Evolutionary conservation across 768 basidiomycete genomes (phyloP), one percentile per base, ranked within the genome.

Genomic region (Boletus subparvulus): DNA sequence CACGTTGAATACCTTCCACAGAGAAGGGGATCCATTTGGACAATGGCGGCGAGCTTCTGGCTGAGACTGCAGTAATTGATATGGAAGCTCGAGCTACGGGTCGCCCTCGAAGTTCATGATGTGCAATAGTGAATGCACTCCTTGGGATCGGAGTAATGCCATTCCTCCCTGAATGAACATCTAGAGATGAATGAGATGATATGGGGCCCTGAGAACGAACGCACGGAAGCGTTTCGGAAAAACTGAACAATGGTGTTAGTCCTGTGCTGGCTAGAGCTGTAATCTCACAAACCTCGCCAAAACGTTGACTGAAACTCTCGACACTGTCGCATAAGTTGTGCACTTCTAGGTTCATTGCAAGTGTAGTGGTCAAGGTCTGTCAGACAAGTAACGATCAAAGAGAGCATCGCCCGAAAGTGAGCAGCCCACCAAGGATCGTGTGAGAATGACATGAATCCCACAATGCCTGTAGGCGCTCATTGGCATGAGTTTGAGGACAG

Each of bases 401-500:
- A 37, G 13, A 48, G 42, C 9, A 45, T 26, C 3, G 14, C 8
- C 24, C n/a, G 14, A 42, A 42, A n/a, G 37, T 17, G 16, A 41
- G 17, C 4, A 49, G 6, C 56, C 35, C 8, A 68, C 70, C 69
- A n/a, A 70, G 59, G 13, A 70, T 68, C 1, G 69, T 70, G 7
- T 63, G 55, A 6, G 70, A 71, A 24, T 70, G 70, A 26, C 69
- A 70, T 4, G 70, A 64, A 42, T 70, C 70, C 56, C 60, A 68
- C 14, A 72, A 39, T 37, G 69, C 69, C 69, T 70, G 51, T 12
- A 21, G 3, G 17, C 12, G 11, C 35, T 45, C 21, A 30, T 60
- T 37, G 41, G 50, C 33, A 24, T n/a, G 40, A 40, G 2, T 13
- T 39, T 1, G 6, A 44, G 43, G n/a, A 21, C 6, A 28, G 33